Evolutionary conservation across 257 asterid genomes (phyloP).

Genomic region (Handroanthus guayacan): DNA sequence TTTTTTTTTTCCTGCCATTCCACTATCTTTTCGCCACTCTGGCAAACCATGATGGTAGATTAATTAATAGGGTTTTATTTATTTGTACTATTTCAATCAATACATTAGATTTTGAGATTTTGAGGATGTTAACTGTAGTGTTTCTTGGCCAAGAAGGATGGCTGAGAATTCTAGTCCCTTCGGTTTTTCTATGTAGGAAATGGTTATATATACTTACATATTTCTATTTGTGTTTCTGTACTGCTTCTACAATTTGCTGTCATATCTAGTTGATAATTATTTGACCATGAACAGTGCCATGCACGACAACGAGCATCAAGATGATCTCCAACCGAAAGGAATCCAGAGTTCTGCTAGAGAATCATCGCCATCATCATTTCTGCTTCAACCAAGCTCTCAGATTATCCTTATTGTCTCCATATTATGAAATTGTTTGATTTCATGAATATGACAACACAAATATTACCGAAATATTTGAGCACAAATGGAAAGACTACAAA

Average conservation of each 20-base stretch:
- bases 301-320: conserved; percentile 18
- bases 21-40: no score
- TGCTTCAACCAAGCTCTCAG: background rate
- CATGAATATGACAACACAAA: no score
- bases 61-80: no score
- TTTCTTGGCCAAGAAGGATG: background rate
- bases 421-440: no score
- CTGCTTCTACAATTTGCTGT: background rate
- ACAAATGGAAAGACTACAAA: no score
- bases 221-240: background rate
- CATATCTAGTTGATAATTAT: background rate
- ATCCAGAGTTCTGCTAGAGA: conserved; percentile 10
- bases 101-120: no score
- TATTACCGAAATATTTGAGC: no score
- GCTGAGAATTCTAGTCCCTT: background rate
- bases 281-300: conserved; percentile 25
- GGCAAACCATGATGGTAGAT: no score
- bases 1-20: no score
- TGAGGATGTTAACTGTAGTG: no score
- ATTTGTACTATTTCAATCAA: no score
- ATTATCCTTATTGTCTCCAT: background rate
- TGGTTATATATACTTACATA: no score
- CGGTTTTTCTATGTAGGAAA: background rate
- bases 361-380: conserved; percentile 2
- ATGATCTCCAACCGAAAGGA: background rate